phyloP scores from a whole-genome alignment of 2,329 filamentous ascomycete species.

The Lasiodiplodia citricola region DNA sequence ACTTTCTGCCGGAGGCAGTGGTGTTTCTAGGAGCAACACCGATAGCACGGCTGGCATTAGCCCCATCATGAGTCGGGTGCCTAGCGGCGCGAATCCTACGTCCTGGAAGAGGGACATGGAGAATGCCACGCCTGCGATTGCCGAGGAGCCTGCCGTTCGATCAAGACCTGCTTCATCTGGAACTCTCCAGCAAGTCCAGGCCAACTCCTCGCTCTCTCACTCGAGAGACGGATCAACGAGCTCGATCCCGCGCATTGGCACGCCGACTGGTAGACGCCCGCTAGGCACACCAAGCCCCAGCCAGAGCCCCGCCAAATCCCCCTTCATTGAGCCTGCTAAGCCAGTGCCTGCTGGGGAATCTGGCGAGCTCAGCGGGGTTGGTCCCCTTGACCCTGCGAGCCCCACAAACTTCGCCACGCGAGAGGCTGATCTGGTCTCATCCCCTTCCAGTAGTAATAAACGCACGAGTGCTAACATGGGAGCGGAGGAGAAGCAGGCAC shows the following conservation, averaged over 20 bases:
- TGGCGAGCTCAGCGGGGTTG: conserved; percentile 50
- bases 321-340: conserved; percentile 55
- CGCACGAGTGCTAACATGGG: conserved; percentile 34
- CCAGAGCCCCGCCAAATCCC: conserved; percentile 66
- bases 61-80: conserved; percentile 67
- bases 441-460: conserved; percentile 35
- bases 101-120: conserved; percentile 38
- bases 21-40: conserved; percentile 64
- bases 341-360: conserved; percentile 53
- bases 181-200: conserved; percentile 21
- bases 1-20: conserved; percentile 40
- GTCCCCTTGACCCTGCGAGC: conserved; percentile 38
- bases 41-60: conserved; percentile 68
- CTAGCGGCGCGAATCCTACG: conserved; percentile 47
- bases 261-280: conserved; percentile 59
- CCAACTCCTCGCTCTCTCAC: conserved; percentile 45
- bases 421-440: conserved; percentile 44
- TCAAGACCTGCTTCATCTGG: conserved; percentile 40
- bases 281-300: conserved; percentile 63
- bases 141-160: conserved; percentile 56
- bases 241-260: conserved; percentile 46
- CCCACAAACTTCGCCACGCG: conserved; percentile 39
- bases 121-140: conserved; percentile 58
- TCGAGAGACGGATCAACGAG: conserved; percentile 46
- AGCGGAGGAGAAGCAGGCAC: conserved; percentile 41